Base-by-base conservation (phyloP, 2,329 filamentous ascomycete genomes). In the Tolypocladium sp. region DNA sequence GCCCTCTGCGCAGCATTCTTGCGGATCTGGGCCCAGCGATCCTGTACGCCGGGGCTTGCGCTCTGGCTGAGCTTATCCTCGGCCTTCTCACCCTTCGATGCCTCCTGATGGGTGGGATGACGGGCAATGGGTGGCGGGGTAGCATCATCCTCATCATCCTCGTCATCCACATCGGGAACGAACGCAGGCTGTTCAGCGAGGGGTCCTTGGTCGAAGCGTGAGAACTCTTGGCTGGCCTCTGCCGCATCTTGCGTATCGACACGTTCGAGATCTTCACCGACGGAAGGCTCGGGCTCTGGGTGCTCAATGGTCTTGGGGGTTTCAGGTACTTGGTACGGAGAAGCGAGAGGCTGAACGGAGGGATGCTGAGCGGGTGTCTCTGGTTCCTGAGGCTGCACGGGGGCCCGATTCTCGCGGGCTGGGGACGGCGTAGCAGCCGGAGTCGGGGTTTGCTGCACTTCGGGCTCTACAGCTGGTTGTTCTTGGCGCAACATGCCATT, bases 11-110 rank as follows among this genome's bases (percentile, higher is more conserved):
- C 92, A 13, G 94, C 94, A 68, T 97, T 97, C 80, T 92, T 93
- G 64, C 92, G 86, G 65, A 97, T 97, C 74, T 96, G 91, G 1
- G 93, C 93, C 94, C 94, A 99, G 58, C 93, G 87, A 70, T 97
- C 92, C 63, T 89, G 73, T 2, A 75, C 72, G 42, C 73, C 68
- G 25, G 71, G 70, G 55, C 71, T 58, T 30, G 71, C 69, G 57
- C 62, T 72, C 57, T 66, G 70, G 60, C 63, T 73, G 62, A 69
- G 71, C 63, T 71, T 69, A 55, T 74, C 73, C 55, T 71, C 67
- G 20, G 60, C 68, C 56, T 59, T 69, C 54, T 62, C 67, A 13
- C 67, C 58, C 22, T 66, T 65, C 53, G 67, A 61, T n/a, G 65
- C 63, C 37, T 68, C 68, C 27, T 60, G 59, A 9, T 40, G 54